Conservation (phyloP, 495 filamentous ascomycete genomes). For the Hypoxylon crocopeplum region DNA sequence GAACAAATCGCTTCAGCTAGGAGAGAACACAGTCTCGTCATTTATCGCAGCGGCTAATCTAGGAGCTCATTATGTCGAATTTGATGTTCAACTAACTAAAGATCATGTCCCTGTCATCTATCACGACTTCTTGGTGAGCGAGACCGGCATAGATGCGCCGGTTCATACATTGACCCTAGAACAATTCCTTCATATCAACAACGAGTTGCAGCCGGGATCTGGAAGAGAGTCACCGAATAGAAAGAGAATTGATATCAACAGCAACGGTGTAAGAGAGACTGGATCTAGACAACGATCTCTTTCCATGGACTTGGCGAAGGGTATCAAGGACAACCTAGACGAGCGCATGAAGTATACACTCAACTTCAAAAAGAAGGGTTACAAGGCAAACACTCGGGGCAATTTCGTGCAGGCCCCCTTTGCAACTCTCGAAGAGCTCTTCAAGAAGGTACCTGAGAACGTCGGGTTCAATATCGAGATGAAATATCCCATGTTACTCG, state of each 20-base stretch:
- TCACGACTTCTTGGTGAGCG: conserved; percentile 97
- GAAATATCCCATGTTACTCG: conserved; percentile 98
- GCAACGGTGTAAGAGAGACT: conserved; percentile 43
- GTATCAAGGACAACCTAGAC: conserved; percentile 62
- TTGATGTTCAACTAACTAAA: conserved; percentile 97
- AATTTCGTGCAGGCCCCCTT: conserved; percentile 94
- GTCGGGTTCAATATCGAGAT: conserved; percentile 99
- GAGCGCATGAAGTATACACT: conserved; percentile 98
- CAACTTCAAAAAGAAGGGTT: conserved; percentile 87
- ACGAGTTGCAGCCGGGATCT: conserved; percentile 44
- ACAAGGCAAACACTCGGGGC: conserved; percentile 93
- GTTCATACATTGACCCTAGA: conserved; percentile 95
- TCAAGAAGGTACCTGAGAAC: conserved; percentile 77
- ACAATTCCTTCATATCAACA: conserved; percentile 88
- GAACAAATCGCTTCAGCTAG: conserved; percentile 86
- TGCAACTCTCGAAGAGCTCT: conserved; percentile 92
- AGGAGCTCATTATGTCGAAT: conserved; percentile 90
- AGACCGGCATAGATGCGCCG: conserved; percentile 96
- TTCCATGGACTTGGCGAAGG: conserved; percentile 50
- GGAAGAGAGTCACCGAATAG: conserved; percentile 29
- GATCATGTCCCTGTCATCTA: conserved; percentile 99
- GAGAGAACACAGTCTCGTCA: conserved; percentile 93
- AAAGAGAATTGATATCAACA: conserved; percentile 39
- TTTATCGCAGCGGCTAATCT: conserved; percentile 96
- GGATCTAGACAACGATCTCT: conserved; percentile 53